Evolutionary conservation across 2,329 filamentous ascomycete species (phyloP), one percentile per base, ranked within the genome.

Genomic region (Apiospora kogelbergensis): DNA sequence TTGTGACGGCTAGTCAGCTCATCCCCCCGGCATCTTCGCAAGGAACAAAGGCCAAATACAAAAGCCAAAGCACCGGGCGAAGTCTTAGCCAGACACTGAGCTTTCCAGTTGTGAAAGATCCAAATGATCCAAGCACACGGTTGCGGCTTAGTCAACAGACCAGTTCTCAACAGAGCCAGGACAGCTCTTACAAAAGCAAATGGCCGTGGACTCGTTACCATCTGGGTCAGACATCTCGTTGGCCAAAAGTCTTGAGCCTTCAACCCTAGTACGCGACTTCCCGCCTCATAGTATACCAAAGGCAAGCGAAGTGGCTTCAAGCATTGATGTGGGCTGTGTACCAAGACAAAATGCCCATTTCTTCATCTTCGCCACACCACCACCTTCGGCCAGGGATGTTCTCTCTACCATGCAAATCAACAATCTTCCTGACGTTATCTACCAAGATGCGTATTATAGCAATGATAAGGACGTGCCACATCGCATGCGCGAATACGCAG

Each of bases 371-470:
- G 70, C 72, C n/a, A 72, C 71, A 22, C 57, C 72, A 9, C 78
- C 82, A 17, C 83, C 82, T 1, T 75, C 78, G 11, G 68, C 68
- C 1, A 70, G 71, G 33, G 85, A 84, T 73, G 82, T 94, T 1
- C 76, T 81, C 2, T 81, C 82, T 1, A 91, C 89, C 0, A 85
- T 94, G 78, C 79, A 84, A 73, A 77, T 83, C n/a, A 80, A 84
- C 69, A 85, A 85, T 15, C 80, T 90, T 10, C 91, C 92, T 0
- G 84, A 90, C 69, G 86, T 92, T 17, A 86, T 98, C 65, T 97
- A 97, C 72, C 93, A 94, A 78, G 90, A 94, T 76, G 91, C 95
- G 0, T 95, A 91, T 75, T 98, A 97, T 77, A 93, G 94, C 73
- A 86, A 93, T 37, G 93, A 97, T 71, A 86, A 85, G 66, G 96